Evolutionary conservation across 192 early-diverging fungal genomes (phyloP).

Genomic region (Haplosporangium gracile): DNA sequence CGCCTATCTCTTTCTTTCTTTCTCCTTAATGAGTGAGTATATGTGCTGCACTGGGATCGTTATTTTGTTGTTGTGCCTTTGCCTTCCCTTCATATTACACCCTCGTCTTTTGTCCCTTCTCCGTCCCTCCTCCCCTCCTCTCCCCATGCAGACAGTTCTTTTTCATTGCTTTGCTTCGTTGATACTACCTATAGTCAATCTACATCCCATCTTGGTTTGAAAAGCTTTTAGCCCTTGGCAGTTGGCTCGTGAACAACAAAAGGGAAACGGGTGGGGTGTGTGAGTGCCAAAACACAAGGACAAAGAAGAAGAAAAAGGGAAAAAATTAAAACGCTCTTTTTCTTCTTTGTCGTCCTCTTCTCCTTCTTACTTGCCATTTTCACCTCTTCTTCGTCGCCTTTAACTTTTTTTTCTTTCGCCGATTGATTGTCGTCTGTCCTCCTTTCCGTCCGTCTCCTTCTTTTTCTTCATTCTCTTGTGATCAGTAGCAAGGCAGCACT

Average conservation of each 20-base stretch:
- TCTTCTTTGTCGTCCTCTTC: neutral
- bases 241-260: neutral
- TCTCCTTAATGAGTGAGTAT: neutral
- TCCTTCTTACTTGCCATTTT: neutral
- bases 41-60: neutral
- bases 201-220: neutral
- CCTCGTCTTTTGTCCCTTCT: neutral
- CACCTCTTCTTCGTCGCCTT: neutral
- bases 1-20: neutral
- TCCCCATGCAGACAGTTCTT: neutral
- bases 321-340: neutral
- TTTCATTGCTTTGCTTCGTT: neutral
- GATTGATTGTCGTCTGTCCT: constrained; percentile 2
- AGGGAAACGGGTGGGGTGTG: neutral
- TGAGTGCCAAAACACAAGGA: neutral
- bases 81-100: too few relatives aligned
- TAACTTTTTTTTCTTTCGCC: neutral
- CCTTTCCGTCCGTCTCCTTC: neutral
- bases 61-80: neutral
- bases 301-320: neutral
- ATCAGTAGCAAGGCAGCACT: neutral
- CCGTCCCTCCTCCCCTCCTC: neutral
- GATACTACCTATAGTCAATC: neutral
- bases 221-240: neutral
- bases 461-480: neutral